phyloP scores from a whole-genome alignment of 495 filamentous ascomycete genomes.

The Podospora conica region DNA sequence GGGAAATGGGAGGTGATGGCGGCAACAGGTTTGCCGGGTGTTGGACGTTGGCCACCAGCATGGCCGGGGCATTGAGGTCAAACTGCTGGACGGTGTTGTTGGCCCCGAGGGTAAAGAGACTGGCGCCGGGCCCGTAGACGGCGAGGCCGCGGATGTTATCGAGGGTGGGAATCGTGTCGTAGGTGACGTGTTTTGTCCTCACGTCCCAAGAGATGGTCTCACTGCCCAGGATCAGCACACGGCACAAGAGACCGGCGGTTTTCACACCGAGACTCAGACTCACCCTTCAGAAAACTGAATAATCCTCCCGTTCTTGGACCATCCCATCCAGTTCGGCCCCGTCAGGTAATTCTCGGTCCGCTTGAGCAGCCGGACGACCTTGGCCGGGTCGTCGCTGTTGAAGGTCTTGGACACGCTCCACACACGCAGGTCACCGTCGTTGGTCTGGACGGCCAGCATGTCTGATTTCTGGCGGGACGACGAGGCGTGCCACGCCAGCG shows the following conservation, averaged over 20 bases:
- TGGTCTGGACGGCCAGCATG: slow-evolving; percentile 90
- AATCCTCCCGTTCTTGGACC: slow-evolving; percentile 96
- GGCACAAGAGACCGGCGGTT: neutral
- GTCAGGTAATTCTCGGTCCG: slow-evolving; percentile 63
- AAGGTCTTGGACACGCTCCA: slow-evolving; percentile 94
- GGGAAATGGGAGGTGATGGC: slow-evolving; percentile 68
- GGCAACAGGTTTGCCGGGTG: slow-evolving; percentile 70
- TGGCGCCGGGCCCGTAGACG: slow-evolving; percentile 81
- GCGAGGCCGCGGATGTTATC: slow-evolving; percentile 75
- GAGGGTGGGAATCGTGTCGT: slow-evolving; percentile 77
- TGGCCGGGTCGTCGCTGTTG: slow-evolving; percentile 64
- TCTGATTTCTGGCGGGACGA: slow-evolving; percentile 96
- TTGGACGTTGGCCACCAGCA: slow-evolving; percentile 75
- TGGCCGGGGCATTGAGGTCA: slow-evolving; percentile 71
- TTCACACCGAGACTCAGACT: slow-evolving; percentile 31
- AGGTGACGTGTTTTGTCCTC: slow-evolving; percentile 88
- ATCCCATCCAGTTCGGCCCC: slow-evolving; percentile 91
- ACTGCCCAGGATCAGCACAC: slow-evolving; percentile 38
- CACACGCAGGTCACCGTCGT: slow-evolving; percentile 87
- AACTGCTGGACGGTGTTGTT: slow-evolving; percentile 91
- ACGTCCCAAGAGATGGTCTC: slow-evolving; percentile 96
- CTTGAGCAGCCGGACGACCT: slow-evolving; percentile 83
- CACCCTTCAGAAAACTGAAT: slow-evolving; percentile 90
- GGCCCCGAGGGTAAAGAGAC: slow-evolving; percentile 85
- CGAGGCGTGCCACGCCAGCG: slow-evolving; percentile 94